Evolutionary conservation across 2,329 filamentous ascomycete genomes (phyloP), one percentile per base, ranked within the genome.

Genomic region (Madurella fahalii): DNA sequence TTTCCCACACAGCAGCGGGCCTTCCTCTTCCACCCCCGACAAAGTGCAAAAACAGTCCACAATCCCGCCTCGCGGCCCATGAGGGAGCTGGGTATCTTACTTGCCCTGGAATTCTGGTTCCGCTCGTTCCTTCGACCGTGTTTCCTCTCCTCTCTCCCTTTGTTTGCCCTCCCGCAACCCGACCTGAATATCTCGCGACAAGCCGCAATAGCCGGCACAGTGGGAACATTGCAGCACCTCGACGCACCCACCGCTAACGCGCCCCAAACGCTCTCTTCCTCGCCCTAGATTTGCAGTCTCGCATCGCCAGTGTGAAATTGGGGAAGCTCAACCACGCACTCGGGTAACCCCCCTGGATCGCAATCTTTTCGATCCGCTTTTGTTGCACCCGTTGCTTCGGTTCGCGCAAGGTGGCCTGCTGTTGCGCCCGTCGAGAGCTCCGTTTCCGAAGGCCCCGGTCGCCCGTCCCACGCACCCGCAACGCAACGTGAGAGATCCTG

Each of bases 371-470:
- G 44, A 15, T 52, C 51, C 39, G 9, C 40, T 56, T 53, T 50
- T 41, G 54, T 58, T 50, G 55, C 52, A 59, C 47, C 56, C 58
- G 50, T 51, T 58, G 50, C 51, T 57, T 62, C 54, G 53, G 59
- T 56, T 58, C 56, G 47, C 63, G 60, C 63, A 60, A 63, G 55
- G 46, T 50, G 49, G 56, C 41, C 55, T 60, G 43, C 37, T 47
- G 57, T 57, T 34, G 34, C 34, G 47, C 51, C 48, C 45, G 32
- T 48, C 13, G 30, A 37, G 18, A 30, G 39, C 57, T 53, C 57
- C 54, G 49, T 55, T 56, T 58, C 51, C 39, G 12, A 41, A 42
- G 16, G 43, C 51, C 49, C 45, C 56, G 56, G 50, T 54, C 57
- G 52, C 52, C 47, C 56, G 52, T 53, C 47, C 56, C 58, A 52